Evolutionary conservation across 2,329 filamentous ascomycete genomes (phyloP).

Genomic region (Arthrinium phaeospermum): DNA sequence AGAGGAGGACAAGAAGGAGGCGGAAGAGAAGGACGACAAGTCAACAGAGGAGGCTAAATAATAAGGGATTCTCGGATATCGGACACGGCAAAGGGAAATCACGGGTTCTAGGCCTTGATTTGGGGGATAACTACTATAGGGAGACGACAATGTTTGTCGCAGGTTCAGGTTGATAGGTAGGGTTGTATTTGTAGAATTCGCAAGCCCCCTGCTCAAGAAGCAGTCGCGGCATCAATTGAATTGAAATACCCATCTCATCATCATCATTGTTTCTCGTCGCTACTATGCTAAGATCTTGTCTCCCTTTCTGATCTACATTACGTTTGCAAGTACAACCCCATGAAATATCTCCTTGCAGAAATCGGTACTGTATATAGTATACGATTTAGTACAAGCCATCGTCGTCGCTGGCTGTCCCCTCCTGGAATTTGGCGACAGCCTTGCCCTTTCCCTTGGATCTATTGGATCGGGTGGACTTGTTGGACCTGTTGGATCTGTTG

Average conservation of each 20-base stretch:
- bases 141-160: constrained; percentile 2
- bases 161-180: not conserved
- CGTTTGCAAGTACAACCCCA: not conserved
- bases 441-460: constrained; percentile 61
- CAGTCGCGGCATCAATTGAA: not conserved
- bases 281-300: not conserved
- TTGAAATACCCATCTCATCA: constrained; percentile 16
- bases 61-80: not conserved
- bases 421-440: constrained; percentile 56
- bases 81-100: not conserved
- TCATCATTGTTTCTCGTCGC: constrained; percentile 2
- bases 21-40: not conserved
- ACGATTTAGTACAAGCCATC: constrained; percentile 58
- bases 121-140: not conserved
- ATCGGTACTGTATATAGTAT: not conserved
- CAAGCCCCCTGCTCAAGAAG: not conserved
- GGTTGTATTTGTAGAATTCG: not conserved
- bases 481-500: constrained; percentile 34
- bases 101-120: not conserved
- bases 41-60: constrained; percentile 13
- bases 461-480: constrained; percentile 30
- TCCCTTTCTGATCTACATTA: not conserved
- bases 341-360: not conserved
- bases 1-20: constrained; percentile 23
- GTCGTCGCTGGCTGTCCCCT: constrained; percentile 61